Evolutionary conservation across 2,329 filamentous ascomycete genomes (phyloP).

Genomic region (Zelopaecilomyces penicillatus): DNA sequence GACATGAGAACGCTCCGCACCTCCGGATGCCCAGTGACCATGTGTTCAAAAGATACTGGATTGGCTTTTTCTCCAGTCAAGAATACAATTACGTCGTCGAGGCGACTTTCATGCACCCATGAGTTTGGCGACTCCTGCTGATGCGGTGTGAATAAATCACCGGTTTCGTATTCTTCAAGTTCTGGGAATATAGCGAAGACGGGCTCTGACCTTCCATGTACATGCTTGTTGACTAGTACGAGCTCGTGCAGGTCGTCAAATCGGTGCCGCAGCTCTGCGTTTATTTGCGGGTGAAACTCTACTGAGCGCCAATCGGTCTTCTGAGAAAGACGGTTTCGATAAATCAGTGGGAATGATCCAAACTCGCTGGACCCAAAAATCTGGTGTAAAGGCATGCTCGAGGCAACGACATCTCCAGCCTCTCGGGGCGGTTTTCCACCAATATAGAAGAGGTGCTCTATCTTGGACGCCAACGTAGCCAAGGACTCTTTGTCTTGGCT

Average conservation of each 20-base stretch:
- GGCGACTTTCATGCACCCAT: conserved; percentile 2
- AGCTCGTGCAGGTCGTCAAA: conserved; percentile 2
- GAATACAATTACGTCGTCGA: conserved; percentile 8
- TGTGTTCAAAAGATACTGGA: conserved; percentile 3
- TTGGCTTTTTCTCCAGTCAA: conserved; percentile 9
- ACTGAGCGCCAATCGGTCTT: conserved; percentile 1
- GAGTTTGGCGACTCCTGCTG: conserved; percentile 1
- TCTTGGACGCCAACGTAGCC: background rate
- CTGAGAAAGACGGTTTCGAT: background rate
- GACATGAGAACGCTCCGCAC: conserved; percentile 4
- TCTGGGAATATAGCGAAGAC: conserved; percentile 1
- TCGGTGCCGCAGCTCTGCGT: conserved; percentile 1
- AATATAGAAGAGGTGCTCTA: background rate
- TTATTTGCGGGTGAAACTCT: conserved; percentile 1
- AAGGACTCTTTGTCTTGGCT: background rate
- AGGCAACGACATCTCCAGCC: background rate
- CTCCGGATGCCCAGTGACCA: conserved; percentile 1
- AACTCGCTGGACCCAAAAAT: conserved; percentile 3
- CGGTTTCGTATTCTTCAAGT: conserved; percentile 1
- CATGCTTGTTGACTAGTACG: background rate
- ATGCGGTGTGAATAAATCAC: conserved; percentile 3
- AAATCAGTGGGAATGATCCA: conserved; percentile 3
- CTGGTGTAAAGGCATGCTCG: background rate
- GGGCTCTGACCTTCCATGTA: background rate
- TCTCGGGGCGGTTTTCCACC: background rate